Conservation (phyloP, 2,329 filamentous ascomycete genomes). For the Aureobasidium mangrovei region DNA sequence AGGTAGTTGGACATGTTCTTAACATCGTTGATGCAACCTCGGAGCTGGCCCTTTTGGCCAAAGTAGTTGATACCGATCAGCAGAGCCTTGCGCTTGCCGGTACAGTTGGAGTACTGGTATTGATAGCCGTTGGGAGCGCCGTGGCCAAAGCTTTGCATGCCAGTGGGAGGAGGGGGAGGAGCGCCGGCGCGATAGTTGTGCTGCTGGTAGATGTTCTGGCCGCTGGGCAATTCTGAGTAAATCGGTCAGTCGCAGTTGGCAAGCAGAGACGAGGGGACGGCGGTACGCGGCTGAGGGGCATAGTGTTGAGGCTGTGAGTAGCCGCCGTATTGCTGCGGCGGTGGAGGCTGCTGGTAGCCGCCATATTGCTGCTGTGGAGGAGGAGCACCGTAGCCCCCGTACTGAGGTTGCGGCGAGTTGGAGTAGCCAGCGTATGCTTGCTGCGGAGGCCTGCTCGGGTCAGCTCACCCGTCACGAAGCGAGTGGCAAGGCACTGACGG, state of each 20-base stretch:
- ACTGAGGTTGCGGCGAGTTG: constrained; percentile 30
- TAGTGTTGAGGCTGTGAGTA: constrained; percentile 27
- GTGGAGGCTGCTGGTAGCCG: constrained; percentile 33
- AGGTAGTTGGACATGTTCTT: constrained; percentile 93
- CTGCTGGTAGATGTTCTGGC: constrained; percentile 47
- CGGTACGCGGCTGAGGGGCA: constrained; percentile 16
- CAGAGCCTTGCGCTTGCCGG: constrained; percentile 77
- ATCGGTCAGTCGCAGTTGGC: background rate
- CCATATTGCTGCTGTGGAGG: constrained; percentile 30
- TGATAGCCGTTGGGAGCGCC: constrained; percentile 73
- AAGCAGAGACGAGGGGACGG: background rate
- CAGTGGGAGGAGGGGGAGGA: constrained; percentile 25
- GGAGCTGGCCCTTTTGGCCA: constrained; percentile 77
- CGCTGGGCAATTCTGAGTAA: constrained; percentile 25
- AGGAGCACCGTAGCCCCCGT: constrained; percentile 30
- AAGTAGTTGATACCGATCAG: constrained; percentile 97
- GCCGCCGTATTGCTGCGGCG: constrained; percentile 35
- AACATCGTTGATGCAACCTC: constrained; percentile 95
- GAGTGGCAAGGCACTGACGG: constrained; percentile 13
- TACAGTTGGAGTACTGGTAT: constrained; percentile 89
- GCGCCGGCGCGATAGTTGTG: constrained; percentile 45
- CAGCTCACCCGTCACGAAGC: background rate
- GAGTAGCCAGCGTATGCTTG: constrained; percentile 21
- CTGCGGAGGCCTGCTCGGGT: constrained; percentile 10
- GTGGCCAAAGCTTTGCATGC: constrained; percentile 60